Evolutionary conservation across 2,329 filamentous ascomycete species (phyloP), one percentile per base, ranked within the genome.

Genomic region (Colletotrichum sp.): DNA sequence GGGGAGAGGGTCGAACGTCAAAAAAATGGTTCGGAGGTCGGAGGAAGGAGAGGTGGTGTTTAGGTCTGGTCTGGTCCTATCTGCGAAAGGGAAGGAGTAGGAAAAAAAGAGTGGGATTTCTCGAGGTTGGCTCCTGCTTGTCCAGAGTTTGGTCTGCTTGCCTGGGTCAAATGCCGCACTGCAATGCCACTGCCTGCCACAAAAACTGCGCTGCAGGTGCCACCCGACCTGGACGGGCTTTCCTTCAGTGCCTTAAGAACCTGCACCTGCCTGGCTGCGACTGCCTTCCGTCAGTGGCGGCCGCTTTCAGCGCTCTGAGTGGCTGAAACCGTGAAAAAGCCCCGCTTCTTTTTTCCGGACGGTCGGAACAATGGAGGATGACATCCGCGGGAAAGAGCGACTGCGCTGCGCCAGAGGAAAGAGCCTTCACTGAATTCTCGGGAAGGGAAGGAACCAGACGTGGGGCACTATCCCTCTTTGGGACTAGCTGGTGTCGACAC

Each of bases 401-500:
- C 52, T 74, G 72, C 61, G 66, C 32, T 48, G 66, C 67, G 36
- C 55, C 60, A 61, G 28, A 60, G 9, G n/a, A 24, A 34, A 69
- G 67, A 63, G 57, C 71, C 60, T 66, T 66, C 67, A 60, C 60
- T 24, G 43, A 60, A 24, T 43, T 52, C 71, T 74, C 72, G 72
- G 72, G 68, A 75, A 75, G 69, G 72, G n/a, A 75, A 75, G 72
- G 72, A 75, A 75, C 52, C 52, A 75, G 61, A 21, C 68, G 63
- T 63, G 61, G 69, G 48, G 55, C 72, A 18, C 39, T 3, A 28
- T 55, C 3, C 72, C 21, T 0, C 18, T 43, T 67, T 21, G 1
- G 36, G 61, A 26, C n/a, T 72, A 72, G 72, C n/a, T 9, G 39
- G 39, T 61, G 24, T n/a, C 24, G 6, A 6, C n/a, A 26, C 18